phyloP scores from a whole-genome alignment of 139 green algal species.

The Chlorella ohadii region DNA sequence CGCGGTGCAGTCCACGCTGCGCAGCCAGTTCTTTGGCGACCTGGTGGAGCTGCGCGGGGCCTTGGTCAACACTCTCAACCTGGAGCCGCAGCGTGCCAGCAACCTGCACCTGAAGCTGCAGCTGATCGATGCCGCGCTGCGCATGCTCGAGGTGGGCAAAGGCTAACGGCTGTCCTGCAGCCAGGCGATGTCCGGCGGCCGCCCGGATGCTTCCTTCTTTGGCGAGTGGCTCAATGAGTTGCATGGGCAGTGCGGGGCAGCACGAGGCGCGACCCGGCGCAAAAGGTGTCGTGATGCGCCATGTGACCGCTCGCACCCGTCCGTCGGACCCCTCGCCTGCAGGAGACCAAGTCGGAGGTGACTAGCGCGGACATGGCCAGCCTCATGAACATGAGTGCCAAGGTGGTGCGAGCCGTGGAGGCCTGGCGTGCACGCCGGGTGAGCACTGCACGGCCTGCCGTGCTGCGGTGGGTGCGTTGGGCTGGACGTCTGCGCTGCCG shows the following conservation, averaged over 20 bases:
- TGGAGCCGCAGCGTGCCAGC: constrained; percentile 2
- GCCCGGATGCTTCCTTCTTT: too few species aligned
- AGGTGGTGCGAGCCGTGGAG: constrained; percentile 26
- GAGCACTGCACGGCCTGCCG: not conserved
- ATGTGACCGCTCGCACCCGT: not conserved
- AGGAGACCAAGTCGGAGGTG: constrained; percentile 12
- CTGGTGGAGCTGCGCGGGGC: constrained; percentile 12
- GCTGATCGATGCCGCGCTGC: constrained; percentile 4
- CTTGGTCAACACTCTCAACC: constrained; percentile 11
- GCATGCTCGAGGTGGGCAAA: constrained; percentile 9
- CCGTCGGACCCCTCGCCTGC: not conserved
- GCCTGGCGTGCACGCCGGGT: constrained; percentile 16
- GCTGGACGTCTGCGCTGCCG: not conserved
- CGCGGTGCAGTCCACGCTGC: constrained; percentile 13
- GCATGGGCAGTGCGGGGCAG: too few species aligned
- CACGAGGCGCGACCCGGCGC: too few species aligned
- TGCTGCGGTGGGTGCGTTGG: too few species aligned
- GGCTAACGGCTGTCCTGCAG: too few species aligned
- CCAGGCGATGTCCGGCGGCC: too few species aligned
- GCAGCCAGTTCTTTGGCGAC: constrained; percentile 22
- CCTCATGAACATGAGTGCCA: constrained; percentile 31
- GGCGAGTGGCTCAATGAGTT: too few species aligned
- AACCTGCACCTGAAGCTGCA: constrained; percentile 17
- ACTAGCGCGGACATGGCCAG: constrained; percentile 8
- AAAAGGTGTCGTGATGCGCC: not conserved